These are phyloP conservation scores for Lichtheimia ornata DNA, from an alignment of 371 early-diverging fungal genomes.

Conservation along the genomic window DNA sequence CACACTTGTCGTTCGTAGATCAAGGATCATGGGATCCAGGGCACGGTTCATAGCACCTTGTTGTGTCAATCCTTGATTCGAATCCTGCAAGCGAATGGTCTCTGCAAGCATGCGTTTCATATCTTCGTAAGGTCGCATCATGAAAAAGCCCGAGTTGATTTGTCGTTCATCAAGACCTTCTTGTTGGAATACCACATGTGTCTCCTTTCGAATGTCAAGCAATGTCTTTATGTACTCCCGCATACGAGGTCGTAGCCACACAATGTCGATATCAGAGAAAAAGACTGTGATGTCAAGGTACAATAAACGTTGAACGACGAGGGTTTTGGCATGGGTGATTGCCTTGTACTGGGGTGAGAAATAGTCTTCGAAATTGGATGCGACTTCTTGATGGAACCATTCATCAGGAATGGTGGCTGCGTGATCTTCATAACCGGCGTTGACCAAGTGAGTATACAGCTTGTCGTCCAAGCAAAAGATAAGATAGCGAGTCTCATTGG, in stretches of 20 bases:
- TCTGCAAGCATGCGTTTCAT: slow-evolving; percentile 40
- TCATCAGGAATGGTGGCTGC: slow-evolving; percentile 20
- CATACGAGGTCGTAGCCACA: slow-evolving; percentile 38
- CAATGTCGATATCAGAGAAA: slow-evolving; percentile 45
- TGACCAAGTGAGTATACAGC: slow-evolving; percentile 18
- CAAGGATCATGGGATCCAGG: slow-evolving; percentile 24
- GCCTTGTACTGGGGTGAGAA: slow-evolving; percentile 7
- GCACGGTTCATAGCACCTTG: slow-evolving; percentile 47
- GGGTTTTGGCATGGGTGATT: slow-evolving; percentile 32
- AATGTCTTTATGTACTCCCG: slow-evolving; percentile 31
- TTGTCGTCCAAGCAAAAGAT: slow-evolving; percentile 30
- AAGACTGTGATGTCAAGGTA: slow-evolving; percentile 40
- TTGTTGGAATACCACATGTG: slow-evolving; percentile 43
- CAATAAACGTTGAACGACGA: slow-evolving; percentile 43
- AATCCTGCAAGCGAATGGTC: slow-evolving; percentile 38
- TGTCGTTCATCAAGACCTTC: slow-evolving; percentile 34
- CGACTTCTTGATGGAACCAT: slow-evolving; percentile 26
- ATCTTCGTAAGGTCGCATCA: slow-evolving; percentile 35
- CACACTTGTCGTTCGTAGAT: slow-evolving; percentile 30
- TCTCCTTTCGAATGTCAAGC: slow-evolving; percentile 32
- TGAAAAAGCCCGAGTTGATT: slow-evolving; percentile 41
- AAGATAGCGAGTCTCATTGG: slow-evolving; percentile 23
- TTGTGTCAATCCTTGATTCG: slow-evolving; percentile 30
- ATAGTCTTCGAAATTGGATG: slow-evolving; percentile 19
- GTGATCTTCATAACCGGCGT: slow-evolving; percentile 24